Evolutionary conservation across 345 rosid species (phyloP).

Genomic region (Eucalyptus guilfoylei): DNA sequence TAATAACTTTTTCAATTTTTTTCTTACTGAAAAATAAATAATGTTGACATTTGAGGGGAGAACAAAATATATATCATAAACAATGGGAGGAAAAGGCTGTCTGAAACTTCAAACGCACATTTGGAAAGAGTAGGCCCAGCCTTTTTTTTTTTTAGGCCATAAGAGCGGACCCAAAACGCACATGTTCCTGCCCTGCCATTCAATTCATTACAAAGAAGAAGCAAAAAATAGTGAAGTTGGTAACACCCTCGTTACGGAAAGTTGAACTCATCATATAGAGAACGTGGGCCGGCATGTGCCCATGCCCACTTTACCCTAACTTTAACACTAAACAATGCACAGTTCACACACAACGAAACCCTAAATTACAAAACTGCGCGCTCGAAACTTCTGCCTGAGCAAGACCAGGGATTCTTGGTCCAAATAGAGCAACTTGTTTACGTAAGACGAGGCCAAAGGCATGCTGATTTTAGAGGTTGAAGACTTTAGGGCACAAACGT

Average conservation of each 20-base stretch:
- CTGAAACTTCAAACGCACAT: not conserved
- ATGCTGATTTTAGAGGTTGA: not conserved
- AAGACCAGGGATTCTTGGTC: not conserved
- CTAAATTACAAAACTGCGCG: not conserved
- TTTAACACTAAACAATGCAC: not conserved
- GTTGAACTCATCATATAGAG: not conserved
- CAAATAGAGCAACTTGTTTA: not conserved
- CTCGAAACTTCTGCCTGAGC: not conserved
- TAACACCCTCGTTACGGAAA: not conserved
- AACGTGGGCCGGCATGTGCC: not conserved
- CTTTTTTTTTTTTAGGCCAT: too few relatives aligned
- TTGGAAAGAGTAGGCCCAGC: not conserved
- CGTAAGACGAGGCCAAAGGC: not conserved
- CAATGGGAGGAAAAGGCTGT: not conserved
- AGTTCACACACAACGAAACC: not conserved
- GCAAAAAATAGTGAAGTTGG: not conserved
- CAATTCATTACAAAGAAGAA: not conserved
- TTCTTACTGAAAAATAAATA: not conserved
- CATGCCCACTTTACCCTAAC: not conserved
- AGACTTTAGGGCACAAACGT: not conserved
- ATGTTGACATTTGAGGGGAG: not conserved
- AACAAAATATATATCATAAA: not conserved
- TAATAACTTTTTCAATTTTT: too few relatives aligned
- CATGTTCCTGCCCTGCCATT: not conserved
- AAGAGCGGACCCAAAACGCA: not conserved